Evolutionary conservation across 2,329 filamentous ascomycete genomes (phyloP).

Genomic region (Knoxdaviesia capensis): DNA sequence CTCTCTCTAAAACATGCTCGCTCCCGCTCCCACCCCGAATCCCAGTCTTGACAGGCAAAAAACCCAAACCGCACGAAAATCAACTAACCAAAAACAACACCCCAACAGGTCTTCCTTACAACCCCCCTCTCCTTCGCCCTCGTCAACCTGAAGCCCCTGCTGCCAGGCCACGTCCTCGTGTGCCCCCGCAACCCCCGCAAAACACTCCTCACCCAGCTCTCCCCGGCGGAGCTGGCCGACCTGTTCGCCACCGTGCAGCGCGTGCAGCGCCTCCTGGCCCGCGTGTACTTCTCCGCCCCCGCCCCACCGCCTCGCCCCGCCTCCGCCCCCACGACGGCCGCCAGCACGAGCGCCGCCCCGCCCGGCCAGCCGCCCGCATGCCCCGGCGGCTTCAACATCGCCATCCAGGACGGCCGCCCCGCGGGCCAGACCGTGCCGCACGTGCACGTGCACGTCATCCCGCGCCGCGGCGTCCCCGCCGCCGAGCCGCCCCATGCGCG

Average conservation of each 20-base stretch:
- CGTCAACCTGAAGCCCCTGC: constrained; percentile 86
- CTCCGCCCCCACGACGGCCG: background rate
- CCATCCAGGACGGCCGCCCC: constrained; percentile 79
- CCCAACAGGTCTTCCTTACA: constrained; percentile 59
- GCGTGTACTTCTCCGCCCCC: constrained; percentile 24
- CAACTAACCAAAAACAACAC: background rate
- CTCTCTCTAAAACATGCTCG: background rate
- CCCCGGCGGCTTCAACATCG: constrained; percentile 53
- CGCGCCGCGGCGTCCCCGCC: constrained; percentile 34
- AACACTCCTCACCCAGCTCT: constrained; percentile 56
- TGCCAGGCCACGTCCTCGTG: constrained; percentile 84
- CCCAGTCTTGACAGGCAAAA: background rate
- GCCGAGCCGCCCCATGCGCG: constrained; percentile 22
- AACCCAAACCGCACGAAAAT: constrained; percentile 1
- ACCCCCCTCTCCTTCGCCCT: constrained; percentile 68
- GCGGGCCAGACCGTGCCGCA: constrained; percentile 90
- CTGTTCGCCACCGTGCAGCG: constrained; percentile 75
- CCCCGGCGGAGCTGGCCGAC: constrained; percentile 50
- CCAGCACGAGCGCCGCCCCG: constrained; percentile 1
- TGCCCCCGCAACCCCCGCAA: constrained; percentile 48
- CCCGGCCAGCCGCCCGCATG: constrained; percentile 11
- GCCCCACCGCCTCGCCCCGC: background rate
- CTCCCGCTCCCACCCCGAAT: background rate
- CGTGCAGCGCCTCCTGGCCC: constrained; percentile 55
- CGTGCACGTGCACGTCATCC: constrained; percentile 84